A percentile compares a stretch with the other conserved stretches of the same genome.
These are phyloP conservation scores for Arthrocladium fulminans DNA, from an alignment of 2,329 filamentous ascomycete genomes.

Conservation along the genomic window DNA sequence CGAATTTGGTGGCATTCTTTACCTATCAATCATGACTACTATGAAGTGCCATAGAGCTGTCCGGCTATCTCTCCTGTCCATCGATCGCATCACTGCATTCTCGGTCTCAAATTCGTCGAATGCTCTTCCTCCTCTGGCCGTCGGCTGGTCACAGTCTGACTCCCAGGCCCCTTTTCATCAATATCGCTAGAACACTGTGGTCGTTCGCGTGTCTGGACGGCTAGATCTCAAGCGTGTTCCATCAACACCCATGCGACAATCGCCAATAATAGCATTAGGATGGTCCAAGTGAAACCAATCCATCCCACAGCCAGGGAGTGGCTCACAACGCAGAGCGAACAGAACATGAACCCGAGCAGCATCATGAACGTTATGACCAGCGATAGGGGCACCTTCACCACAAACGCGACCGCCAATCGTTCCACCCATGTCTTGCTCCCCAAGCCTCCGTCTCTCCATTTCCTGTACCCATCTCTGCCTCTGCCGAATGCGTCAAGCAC, in stretches of 20 bases:
- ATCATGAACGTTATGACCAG: conserved; percentile 15
- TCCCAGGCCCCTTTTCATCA: no score
- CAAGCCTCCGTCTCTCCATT: conserved; percentile 14
- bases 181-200: no score
- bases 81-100: no score
- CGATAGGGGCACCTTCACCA: conserved; percentile 14
- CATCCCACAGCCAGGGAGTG: conserved; percentile 16
- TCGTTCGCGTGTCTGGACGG: no score
- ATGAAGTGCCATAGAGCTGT: no score
- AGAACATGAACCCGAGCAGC: conserved; percentile 17
- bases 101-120: no score
- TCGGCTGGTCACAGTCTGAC: no score
- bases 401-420: conserved; percentile 15
- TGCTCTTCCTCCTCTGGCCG: no score
- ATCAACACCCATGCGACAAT: conserved; percentile 14
- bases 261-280: conserved; percentile 14
- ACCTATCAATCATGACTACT: no score
- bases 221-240: conserved; percentile 12
- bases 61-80: no score
- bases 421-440: conserved; percentile 15
- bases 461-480: conserved; percentile 11
- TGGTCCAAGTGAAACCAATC: conserved; percentile 15
- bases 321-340: conserved; percentile 13
- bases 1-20: no score
- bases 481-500: conserved; percentile 17